These are phyloP conservation scores for Calocera viscosa DNA, from an alignment of 768 basidiomycete species.

Conservation along the genomic window DNA sequence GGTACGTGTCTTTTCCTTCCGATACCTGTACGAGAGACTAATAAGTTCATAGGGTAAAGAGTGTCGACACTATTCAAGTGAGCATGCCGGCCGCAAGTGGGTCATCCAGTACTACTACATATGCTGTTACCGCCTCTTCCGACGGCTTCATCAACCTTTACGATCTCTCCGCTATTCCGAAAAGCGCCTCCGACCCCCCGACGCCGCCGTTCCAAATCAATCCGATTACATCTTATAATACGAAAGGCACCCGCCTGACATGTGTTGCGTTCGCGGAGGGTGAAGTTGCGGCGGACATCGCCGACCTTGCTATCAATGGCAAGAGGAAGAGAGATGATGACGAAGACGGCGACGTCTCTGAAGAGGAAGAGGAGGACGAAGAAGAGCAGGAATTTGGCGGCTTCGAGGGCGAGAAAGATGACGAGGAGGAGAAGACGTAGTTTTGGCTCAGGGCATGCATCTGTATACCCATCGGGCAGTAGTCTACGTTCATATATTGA, in stretches of 20 bases:
- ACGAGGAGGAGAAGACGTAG: no score
- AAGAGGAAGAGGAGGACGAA: constrained; percentile 17
- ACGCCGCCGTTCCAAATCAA: constrained; percentile 25
- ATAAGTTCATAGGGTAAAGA: constrained; percentile 52
- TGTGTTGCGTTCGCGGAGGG: constrained; percentile 53
- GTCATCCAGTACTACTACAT: constrained; percentile 37
- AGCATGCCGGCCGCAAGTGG: constrained; percentile 35
- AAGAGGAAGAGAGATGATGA: constrained; percentile 23
- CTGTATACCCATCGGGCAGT: no score
- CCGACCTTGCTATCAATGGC: constrained; percentile 26
- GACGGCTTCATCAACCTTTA: constrained; percentile 77
- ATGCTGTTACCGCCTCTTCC: constrained; percentile 67
- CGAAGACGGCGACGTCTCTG: constrained; percentile 27
- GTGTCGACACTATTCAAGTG: constrained; percentile 53
- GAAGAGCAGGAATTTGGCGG: background rate
- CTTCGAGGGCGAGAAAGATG: no score
- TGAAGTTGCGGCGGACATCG: constrained; percentile 20
- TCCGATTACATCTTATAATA: constrained; percentile 61
- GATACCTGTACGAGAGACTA: constrained; percentile 7
- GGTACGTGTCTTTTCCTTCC: constrained; percentile 38
- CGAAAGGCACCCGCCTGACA: constrained; percentile 74
- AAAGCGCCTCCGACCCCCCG: constrained; percentile 16
- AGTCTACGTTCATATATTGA: no score
- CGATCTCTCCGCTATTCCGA: constrained; percentile 46
- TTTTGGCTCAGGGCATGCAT: no score